phyloP scores from a whole-genome alignment of 148 eudicot species.

The Dianthus caryophyllus region DNA sequence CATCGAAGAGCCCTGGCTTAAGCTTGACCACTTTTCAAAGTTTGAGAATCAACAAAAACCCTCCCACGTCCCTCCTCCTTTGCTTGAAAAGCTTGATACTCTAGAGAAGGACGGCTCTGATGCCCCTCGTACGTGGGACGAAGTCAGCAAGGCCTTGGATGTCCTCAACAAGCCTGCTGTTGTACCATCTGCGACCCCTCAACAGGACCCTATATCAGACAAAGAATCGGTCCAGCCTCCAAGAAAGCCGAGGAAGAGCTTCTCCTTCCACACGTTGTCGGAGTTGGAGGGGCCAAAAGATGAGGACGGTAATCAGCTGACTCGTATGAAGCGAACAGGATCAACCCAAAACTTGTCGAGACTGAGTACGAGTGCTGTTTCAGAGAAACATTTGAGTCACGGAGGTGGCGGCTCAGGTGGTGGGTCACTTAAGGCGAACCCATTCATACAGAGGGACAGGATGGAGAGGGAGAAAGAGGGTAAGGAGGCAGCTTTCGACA shows the following conservation, averaged over 20 bases:
- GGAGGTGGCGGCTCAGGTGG: conserved; percentile 16
- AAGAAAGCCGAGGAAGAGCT: conserved; percentile 32
- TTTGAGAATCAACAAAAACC: conserved; percentile 32
- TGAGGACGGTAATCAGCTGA: conserved; percentile 3
- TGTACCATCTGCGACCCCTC: conserved; percentile 13
- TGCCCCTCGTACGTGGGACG: conserved; percentile 92
- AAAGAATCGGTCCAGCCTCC: conserved; percentile 12
- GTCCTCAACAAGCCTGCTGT: conserved; percentile 39
- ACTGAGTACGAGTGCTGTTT: background rate
- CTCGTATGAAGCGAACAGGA: conserved; percentile 32
- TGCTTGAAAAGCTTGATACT: conserved; percentile 69
- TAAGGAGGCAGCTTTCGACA: conserved; percentile 36
- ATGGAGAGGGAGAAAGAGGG: conserved; percentile 70
- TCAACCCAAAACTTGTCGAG: conserved; percentile 18
- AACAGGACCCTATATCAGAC: conserved; percentile 3
- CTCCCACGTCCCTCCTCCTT: conserved; percentile 43
- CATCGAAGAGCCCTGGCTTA: conserved; percentile 87
- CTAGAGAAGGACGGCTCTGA: conserved; percentile 41
- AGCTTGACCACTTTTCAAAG: conserved; percentile 23
- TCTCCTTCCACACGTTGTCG: conserved; percentile 66
- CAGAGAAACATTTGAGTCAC: background rate
- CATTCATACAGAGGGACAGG: conserved; percentile 59
- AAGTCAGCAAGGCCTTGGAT: conserved; percentile 73
- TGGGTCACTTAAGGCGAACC: conserved; percentile 63
- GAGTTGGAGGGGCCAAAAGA: conserved; percentile 53